These are phyloP conservation scores for Inga laurina DNA, from an alignment of 306 rosid species.

Conservation along the genomic window DNA sequence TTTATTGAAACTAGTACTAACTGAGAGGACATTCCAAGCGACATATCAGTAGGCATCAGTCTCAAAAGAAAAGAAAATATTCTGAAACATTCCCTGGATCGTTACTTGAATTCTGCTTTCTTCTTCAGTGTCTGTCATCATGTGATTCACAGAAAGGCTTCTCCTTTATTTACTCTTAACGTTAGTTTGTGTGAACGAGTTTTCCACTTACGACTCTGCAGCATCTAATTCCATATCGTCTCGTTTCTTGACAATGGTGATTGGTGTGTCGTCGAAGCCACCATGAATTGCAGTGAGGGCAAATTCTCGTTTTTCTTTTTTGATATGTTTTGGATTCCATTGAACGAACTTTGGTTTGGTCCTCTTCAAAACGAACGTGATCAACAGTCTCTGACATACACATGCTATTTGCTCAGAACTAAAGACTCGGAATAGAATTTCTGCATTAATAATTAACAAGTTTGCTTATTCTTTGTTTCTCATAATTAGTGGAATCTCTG, in stretches of 20 bases:
- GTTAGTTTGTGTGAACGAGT: conserved; percentile 31
- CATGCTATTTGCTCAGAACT: conserved; percentile 12
- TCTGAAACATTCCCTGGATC: conserved; percentile 18
- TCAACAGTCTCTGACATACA: conserved; percentile 33
- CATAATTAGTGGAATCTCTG: no score
- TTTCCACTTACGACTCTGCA: conserved; percentile 18
- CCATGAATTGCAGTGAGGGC: neutral
- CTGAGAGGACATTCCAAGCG: conserved; percentile 20
- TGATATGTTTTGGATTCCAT: conserved; percentile 5
- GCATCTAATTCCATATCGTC: no score
- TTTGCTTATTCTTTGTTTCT: no score
- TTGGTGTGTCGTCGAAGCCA: no score
- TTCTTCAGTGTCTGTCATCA: neutral
- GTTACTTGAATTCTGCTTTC: neutral
- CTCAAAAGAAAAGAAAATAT: conserved; percentile 28
- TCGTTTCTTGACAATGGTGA: no score
- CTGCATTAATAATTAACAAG: neutral
- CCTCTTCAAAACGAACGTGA: conserved; percentile 28
- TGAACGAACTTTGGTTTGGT: neutral
- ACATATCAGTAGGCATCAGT: conserved; percentile 34
- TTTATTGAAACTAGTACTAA: neutral
- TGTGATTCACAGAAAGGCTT: neutral
- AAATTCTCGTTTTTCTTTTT: neutral
- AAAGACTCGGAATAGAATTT: conserved; percentile 37
- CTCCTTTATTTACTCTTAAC: conserved; percentile 29